A percentile compares a stretch with the other conserved stretches of the same genome.
phyloP scores from a whole-genome alignment of 2,329 filamentous ascomycete genomes.

The Tricladium varicosporioides region DNA sequence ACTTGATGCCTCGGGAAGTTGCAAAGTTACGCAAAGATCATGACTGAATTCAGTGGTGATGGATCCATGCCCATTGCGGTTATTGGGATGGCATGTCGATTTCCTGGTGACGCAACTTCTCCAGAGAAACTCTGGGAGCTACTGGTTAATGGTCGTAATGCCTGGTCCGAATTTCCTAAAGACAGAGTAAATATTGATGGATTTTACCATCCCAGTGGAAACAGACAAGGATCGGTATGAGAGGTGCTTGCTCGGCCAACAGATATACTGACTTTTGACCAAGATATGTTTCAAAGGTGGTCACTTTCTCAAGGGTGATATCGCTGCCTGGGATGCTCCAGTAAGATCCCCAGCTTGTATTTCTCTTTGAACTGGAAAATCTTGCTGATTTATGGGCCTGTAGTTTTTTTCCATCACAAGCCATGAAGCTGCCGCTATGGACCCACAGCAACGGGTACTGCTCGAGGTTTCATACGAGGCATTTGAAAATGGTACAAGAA shows the following conservation, averaged over 20 bases:
- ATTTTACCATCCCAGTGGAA: slow-evolving; percentile 13
- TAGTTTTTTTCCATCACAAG: slow-evolving; percentile 21
- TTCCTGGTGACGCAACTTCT: slow-evolving; percentile 27
- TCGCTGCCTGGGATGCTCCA: slow-evolving; percentile 16
- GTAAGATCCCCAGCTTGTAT: slow-evolving; percentile 4
- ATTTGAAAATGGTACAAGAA: slow-evolving; percentile 10
- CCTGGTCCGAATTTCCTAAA: slow-evolving; percentile 3
- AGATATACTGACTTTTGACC: neutral
- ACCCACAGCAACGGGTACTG: slow-evolving; percentile 47
- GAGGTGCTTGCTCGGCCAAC: neutral
- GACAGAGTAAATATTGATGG: slow-evolving; percentile 13
- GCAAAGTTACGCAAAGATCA: neutral
- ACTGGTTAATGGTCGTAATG: slow-evolving; percentile 7
- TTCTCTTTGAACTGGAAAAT: neutral
- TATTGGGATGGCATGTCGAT: slow-evolving; percentile 28
- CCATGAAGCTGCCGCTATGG: slow-evolving; percentile 31
- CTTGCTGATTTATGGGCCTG: neutral
- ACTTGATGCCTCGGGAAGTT: neutral
- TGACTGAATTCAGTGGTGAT: neutral
- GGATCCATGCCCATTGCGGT: slow-evolving; percentile 11
- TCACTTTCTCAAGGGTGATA: slow-evolving; percentile 15
- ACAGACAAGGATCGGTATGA: slow-evolving; percentile 10
- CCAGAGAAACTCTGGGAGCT: slow-evolving; percentile 10
- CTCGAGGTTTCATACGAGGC: slow-evolving; percentile 6
- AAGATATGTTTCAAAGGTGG: slow-evolving; percentile 15